A percentile compares a stretch with the other conserved stretches of the same genome.
Evolutionary conservation across 1,284 basidiomycete species (phyloP).

Genomic region (Hypsizygus ulmarius): DNA sequence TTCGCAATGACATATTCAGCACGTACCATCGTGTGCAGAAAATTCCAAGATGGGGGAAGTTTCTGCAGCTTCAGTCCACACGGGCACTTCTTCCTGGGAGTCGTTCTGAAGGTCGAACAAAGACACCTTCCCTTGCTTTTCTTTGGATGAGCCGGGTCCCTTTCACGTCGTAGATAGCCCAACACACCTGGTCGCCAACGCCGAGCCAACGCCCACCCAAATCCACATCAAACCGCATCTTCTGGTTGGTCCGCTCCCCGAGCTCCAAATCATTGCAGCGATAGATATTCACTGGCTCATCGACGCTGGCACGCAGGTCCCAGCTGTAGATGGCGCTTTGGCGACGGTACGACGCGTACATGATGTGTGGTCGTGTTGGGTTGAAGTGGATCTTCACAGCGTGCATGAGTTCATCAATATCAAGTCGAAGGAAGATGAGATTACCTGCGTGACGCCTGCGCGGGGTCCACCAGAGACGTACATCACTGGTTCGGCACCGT

Average conservation of each 20-base stretch:
- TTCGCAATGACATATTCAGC: not conserved
- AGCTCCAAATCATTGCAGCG: conserved; percentile 2
- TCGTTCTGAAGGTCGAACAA: conserved; percentile 42
- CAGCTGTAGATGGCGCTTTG: conserved; percentile 66
- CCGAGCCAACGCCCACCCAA: conserved; percentile 64
- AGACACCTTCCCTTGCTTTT: conserved; percentile 35
- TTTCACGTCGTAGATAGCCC: not conserved
- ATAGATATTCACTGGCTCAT: conserved; percentile 43
- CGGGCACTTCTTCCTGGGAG: conserved; percentile 5
- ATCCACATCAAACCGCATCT: conserved; percentile 76
- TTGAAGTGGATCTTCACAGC: conserved; percentile 72
- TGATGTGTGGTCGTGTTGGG: conserved; percentile 62
- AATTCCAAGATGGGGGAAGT: conserved; percentile 30
- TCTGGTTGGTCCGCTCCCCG: conserved; percentile 65
- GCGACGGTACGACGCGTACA: conserved; percentile 79
- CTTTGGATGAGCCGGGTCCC: not conserved
- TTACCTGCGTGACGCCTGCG: conserved; percentile 73
- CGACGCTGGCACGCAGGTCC: conserved; percentile 72
- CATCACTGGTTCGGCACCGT: conserved; percentile 50
- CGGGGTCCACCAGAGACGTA: conserved; percentile 59
- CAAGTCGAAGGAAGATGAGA: conserved; percentile 9
- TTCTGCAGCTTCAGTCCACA: conserved; percentile 11
- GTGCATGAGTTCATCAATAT: not conserved
- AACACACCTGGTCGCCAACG: conserved; percentile 68
- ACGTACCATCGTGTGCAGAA: conserved; percentile 44